A percentile compares a stretch with the other conserved stretches of the same genome.
Evolutionary conservation across 2,329 filamentous ascomycete species (phyloP).

Genomic region (Penicillium expansum): DNA sequence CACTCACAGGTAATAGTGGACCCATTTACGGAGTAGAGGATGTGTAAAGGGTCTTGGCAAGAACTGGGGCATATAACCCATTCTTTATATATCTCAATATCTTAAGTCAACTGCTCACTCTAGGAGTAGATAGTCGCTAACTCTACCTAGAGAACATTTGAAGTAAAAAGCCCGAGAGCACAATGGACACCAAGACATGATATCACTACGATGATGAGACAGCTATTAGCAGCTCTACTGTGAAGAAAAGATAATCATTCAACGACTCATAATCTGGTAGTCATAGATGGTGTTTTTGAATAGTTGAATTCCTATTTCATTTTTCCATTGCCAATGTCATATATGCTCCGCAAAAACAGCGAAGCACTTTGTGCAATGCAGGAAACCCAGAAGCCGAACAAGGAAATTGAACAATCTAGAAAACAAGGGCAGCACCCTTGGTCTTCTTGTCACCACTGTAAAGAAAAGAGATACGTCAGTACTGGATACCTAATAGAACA

Average conservation of each 20-base stretch:
- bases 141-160: not conserved
- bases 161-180: too few species aligned
- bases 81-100: not conserved
- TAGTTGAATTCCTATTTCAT: slow-evolving; percentile 44
- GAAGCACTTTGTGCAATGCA: slow-evolving; percentile 38
- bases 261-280: slow-evolving; percentile 35
- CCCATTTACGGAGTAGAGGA: not conserved
- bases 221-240: slow-evolving; percentile 4
- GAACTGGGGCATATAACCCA: not conserved
- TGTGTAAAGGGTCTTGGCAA: not conserved
- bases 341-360: slow-evolving; percentile 34
- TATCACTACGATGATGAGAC: not conserved
- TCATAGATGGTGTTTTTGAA: slow-evolving; percentile 38
- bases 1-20: not conserved
- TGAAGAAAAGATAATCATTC: slow-evolving; percentile 2
- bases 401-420: slow-evolving; percentile 65
- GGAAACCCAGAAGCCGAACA: slow-evolving; percentile 44
- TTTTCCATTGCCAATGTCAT: slow-evolving; percentile 44
- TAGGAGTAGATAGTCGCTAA: not conserved
- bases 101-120: not conserved
- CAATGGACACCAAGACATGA: not conserved
- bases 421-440: slow-evolving; percentile 99
- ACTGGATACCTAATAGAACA: slow-evolving; percentile 14
- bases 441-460: slow-evolving; percentile 99
- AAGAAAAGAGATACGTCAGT: slow-evolving; percentile 42